A percentile compares a stretch with the other conserved stretches of the same genome.
These are phyloP conservation scores for Saururus chinensis DNA, from an alignment of 164 flowering plant genomes.

Conservation along the genomic window DNA sequence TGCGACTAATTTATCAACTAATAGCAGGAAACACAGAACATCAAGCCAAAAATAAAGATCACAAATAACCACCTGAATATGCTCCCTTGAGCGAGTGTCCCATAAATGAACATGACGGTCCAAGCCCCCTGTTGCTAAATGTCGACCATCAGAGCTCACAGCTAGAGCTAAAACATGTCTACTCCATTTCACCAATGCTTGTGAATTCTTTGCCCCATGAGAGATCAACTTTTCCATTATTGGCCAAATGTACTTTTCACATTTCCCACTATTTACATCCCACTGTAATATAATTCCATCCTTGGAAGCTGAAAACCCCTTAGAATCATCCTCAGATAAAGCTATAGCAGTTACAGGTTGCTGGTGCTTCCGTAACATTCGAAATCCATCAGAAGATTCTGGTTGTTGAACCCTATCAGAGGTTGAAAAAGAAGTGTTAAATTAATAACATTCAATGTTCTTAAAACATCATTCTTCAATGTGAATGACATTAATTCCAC, in stretches of 20 bases:
- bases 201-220: constrained; percentile 63
- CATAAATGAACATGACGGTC: constrained; percentile 97
- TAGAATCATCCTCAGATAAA: constrained; percentile 65
- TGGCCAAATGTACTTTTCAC: constrained; percentile 77
- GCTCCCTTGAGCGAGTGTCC: constrained; percentile 82
- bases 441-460: not conserved
- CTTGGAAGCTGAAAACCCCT: constrained; percentile 90
- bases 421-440: not conserved
- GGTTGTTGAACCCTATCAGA: constrained; percentile 57
- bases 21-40: not conserved
- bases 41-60: not conserved
- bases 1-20: not conserved
- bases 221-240: constrained; percentile 42
- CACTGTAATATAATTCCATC: constrained; percentile 82
- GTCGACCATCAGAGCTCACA: constrained; percentile 86
- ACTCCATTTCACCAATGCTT: constrained; percentile 58
- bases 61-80: constrained; percentile 52
- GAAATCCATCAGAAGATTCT: constrained; percentile 38
- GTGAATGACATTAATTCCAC: no score
- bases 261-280: constrained; percentile 78
- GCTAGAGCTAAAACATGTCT: constrained; percentile 59
- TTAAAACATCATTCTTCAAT: no score
- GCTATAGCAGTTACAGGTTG: constrained; percentile 81
- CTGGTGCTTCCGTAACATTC: constrained; percentile 50
- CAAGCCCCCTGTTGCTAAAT: constrained; percentile 87